Evolutionary conservation across 805 yeast genomes (phyloP).

Genomic region (Yamadazyma kitorensis): DNA sequence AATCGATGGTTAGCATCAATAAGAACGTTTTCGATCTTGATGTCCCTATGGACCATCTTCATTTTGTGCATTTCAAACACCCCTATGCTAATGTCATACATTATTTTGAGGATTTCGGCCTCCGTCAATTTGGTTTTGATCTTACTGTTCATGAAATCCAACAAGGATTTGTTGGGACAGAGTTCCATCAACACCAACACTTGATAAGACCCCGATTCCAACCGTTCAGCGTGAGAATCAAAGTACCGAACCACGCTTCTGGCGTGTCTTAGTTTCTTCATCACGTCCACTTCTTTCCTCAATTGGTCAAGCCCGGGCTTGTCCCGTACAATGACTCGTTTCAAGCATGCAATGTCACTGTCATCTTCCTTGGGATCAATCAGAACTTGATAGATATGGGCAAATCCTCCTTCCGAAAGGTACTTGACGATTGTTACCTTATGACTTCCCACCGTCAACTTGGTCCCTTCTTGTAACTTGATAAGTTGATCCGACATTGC

Average conservation of each 20-base stretch:
- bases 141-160: constrained; percentile 88
- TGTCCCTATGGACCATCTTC: constrained; percentile 84
- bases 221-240: constrained; percentile 73
- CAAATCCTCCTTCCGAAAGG: constrained; percentile 66
- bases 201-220: constrained; percentile 60
- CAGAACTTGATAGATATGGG: constrained; percentile 69
- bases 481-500: constrained; percentile 4
- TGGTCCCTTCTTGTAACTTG: constrained; percentile 32
- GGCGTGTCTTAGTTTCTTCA: constrained; percentile 60
- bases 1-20: constrained; percentile 68
- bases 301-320: constrained; percentile 63
- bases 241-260: constrained; percentile 63
- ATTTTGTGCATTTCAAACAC: constrained; percentile 81
- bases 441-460: constrained; percentile 42
- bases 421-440: constrained; percentile 32
- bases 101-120: constrained; percentile 74
- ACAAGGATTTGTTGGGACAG: constrained; percentile 81
- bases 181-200: constrained; percentile 90
- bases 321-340: constrained; percentile 70
- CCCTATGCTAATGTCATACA: constrained; percentile 78
- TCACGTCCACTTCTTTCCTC: constrained; percentile 75
- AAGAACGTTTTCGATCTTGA: constrained; percentile 91
- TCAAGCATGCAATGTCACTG: constrained; percentile 60
- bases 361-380: constrained; percentile 47
- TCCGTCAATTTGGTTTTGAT: constrained; percentile 76